Percentiles rank a stretch among this genome's conserved stretches.
These are phyloP conservation scores for Suillus alpinus DNA, from an alignment of 768 basidiomycete species.

Conservation along the genomic window DNA sequence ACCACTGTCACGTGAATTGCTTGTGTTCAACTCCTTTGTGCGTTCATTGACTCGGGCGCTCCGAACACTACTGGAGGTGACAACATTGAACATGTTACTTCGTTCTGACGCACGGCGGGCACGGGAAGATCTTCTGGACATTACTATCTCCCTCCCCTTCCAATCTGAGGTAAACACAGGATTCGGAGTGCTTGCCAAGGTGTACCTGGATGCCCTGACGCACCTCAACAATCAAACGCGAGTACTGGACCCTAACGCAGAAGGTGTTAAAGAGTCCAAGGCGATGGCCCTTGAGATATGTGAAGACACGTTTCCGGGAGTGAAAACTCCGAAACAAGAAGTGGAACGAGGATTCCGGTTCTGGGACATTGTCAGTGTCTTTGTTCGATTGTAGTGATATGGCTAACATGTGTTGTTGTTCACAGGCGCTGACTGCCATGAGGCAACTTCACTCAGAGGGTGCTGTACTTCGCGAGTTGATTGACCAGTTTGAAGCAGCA, in stretches of 20 bases:
- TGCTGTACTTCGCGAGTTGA: slow-evolving; percentile 79
- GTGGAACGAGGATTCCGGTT: slow-evolving; percentile 97
- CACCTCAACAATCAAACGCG: slow-evolving; percentile 80
- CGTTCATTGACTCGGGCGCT: slow-evolving; percentile 88
- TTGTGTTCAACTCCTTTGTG: slow-evolving; percentile 98
- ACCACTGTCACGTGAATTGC: slow-evolving; percentile 90
- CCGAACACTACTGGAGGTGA: slow-evolving; percentile 86
- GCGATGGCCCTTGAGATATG: slow-evolving; percentile 85
- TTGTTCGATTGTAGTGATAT: slow-evolving; percentile 15
- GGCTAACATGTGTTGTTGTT: slow-evolving; percentile 25
- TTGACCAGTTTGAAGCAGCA: slow-evolving; percentile 94
- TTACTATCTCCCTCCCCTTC: slow-evolving; percentile 90
- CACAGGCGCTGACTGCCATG: slow-evolving; percentile 82
- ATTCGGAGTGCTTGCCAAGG: slow-evolving; percentile 95
- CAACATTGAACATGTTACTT: slow-evolving; percentile 89
- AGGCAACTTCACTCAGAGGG: slow-evolving; percentile 83
- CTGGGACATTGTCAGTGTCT: slow-evolving; percentile 88
- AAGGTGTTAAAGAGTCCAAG: slow-evolving; percentile 81
- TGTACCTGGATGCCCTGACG: slow-evolving; percentile 90
- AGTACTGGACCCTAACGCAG: slow-evolving; percentile 73
- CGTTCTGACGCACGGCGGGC: slow-evolving; percentile 82
- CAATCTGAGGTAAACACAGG: slow-evolving; percentile 97
- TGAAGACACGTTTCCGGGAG: slow-evolving; percentile 91
- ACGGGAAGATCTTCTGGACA: slow-evolving; percentile 90
- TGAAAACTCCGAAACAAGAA: slow-evolving; percentile 83